These are phyloP conservation scores for Jatropha podagrica DNA, from an alignment of 441 rosid genomes.

Conservation along the genomic window DNA sequence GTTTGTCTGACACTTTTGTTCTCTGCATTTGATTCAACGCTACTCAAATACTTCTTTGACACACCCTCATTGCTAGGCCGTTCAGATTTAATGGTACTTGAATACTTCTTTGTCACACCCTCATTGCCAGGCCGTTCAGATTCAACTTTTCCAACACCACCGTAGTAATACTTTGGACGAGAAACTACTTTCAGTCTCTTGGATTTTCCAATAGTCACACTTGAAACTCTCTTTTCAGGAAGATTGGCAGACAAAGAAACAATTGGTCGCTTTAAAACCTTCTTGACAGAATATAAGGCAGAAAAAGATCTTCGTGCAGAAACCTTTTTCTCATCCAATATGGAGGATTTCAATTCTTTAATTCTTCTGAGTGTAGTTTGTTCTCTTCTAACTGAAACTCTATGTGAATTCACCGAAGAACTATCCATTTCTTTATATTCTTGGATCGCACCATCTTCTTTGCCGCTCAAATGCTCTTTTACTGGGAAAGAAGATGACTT, in stretches of 20 bases:
- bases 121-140: slow-evolving; percentile 17
- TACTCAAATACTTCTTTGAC: too few species aligned
- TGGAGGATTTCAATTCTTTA: slow-evolving; percentile 27
- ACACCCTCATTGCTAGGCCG: too few species aligned
- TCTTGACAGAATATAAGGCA: slow-evolving; percentile 18
- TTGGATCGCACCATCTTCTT: slow-evolving; percentile 2
- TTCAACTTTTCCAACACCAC: slow-evolving; percentile 6
- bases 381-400: slow-evolving; percentile 16
- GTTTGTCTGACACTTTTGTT: background rate
- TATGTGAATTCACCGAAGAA: slow-evolving; percentile 26
- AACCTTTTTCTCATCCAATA: slow-evolving; percentile 22
- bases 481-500: slow-evolving; percentile 13
- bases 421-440: slow-evolving; percentile 22
- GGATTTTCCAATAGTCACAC: background rate
- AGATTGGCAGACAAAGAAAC: slow-evolving; percentile 33
- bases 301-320: slow-evolving; percentile 27
- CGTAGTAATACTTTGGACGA: slow-evolving; percentile 16
- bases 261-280: slow-evolving; percentile 21
- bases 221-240: slow-evolving; percentile 25
- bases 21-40: slow-evolving; percentile 36
- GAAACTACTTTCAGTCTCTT: slow-evolving; percentile 17
- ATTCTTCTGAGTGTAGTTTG: slow-evolving; percentile 25
- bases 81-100: slow-evolving; percentile 36
- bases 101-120: slow-evolving; percentile 43
- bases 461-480: slow-evolving; percentile 15